Evolutionary conservation across 176 grass and related monocot species (phyloP), one percentile per base, ranked within the genome.

Genomic region (Hsuehochloa calcarea): DNA sequence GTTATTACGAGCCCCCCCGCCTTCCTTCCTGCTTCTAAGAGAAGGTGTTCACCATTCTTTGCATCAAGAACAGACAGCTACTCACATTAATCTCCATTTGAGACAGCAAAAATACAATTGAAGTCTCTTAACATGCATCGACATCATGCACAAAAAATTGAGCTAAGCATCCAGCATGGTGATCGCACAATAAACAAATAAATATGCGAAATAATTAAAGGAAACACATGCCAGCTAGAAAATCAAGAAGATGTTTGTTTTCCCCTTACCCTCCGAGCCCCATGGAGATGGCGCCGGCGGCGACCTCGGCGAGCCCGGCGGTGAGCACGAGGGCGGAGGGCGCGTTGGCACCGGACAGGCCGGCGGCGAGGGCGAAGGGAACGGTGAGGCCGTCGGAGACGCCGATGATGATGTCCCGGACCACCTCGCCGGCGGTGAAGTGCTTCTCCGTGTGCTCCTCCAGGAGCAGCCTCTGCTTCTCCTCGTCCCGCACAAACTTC

Each of bases 351-450:
- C 93, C 93, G 66, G 91, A 95, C 56, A 98, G 89, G 31, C 96
- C 96, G 37, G 93, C 96, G 22, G 93, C 96, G 64, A 98, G 93
- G 35, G 96, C 96, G 70, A 98, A 98, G 10, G 96, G 96, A 68
- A 98, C 96, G 49, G 96, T 98, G 89, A 98, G 96, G 37, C 96
- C 96, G 55, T 95, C 96, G 22, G 96, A 95, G 35, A 98, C 96
- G 27, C 96, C 96, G 76, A 98, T 90, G 85, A 98, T 98, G 87
- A 98, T 85, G 87, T 95, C 96, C 20, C 96, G 87, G 66, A 98
- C 93, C 67, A 98, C 91, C 68, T 98, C 89, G 37, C 93, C 37
- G 31, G 96, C 83, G 58, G 89, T 98, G 91, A 98, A 98, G 86
- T 98, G 96, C 77, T 90, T 95, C 80, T 98, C 96, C 19, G 79